These are phyloP conservation scores for Arthrobotrys iridis DNA, from an alignment of 2,329 filamentous ascomycete species.

Conservation along the genomic window DNA sequence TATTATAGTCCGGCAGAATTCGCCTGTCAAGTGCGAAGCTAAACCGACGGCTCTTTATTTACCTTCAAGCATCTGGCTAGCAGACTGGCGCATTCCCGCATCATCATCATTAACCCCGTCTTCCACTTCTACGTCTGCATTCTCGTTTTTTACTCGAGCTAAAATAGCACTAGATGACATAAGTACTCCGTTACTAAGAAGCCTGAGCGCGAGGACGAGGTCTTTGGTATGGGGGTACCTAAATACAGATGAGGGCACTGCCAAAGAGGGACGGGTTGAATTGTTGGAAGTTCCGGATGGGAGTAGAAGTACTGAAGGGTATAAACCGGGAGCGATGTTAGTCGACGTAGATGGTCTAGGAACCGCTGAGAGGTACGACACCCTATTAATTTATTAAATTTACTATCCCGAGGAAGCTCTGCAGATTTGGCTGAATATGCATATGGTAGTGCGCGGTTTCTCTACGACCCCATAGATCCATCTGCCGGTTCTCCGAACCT, in stretches of 20 bases:
- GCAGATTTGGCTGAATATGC: not conserved
- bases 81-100: constrained; percentile 34
- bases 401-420: no score
- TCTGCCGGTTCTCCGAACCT: constrained; percentile 10
- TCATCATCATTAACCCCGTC: constrained; percentile 11
- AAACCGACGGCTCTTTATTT: constrained; percentile 30
- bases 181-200: constrained; percentile 25
- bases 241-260: not conserved
- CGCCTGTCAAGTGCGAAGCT: not conserved
- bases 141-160: constrained; percentile 21
- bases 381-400: no score
- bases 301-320: constrained; percentile 1
- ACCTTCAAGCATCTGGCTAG: constrained; percentile 35
- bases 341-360: constrained; percentile 15
- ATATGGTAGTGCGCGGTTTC: constrained; percentile 18
- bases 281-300: constrained; percentile 30
- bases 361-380: constrained; percentile 22
- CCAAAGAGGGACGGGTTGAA: constrained; percentile 1
- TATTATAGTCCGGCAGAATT: not conserved
- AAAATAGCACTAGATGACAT: constrained; percentile 19
- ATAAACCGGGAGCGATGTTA: not conserved
- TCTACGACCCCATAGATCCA: constrained; percentile 27
- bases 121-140: not conserved
- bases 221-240: constrained; percentile 38
- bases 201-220: constrained; percentile 1